A percentile compares a stretch with the other conserved stretches of the same genome.
These are phyloP conservation scores for Aspergillus taichungensis DNA, from an alignment of 495 filamentous ascomycete species.

Conservation along the genomic window DNA sequence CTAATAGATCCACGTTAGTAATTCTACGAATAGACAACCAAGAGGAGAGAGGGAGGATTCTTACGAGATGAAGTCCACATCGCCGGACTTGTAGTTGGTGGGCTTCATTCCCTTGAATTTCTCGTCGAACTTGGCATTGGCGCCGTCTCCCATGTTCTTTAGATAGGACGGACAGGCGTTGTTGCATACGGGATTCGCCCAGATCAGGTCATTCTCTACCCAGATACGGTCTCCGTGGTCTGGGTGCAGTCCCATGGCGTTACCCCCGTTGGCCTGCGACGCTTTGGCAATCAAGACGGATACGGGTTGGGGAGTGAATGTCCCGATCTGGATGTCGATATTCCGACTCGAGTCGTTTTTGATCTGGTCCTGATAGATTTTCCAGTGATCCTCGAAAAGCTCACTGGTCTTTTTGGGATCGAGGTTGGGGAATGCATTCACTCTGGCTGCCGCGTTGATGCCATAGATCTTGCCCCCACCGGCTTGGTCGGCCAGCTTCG, in stretches of 20 bases:
- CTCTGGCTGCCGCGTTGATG: constrained; percentile 3
- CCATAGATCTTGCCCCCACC: constrained; percentile 7
- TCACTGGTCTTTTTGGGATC: not conserved
- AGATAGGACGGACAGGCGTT: constrained; percentile 3
- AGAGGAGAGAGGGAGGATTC: not conserved
- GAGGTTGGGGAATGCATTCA: constrained; percentile 8
- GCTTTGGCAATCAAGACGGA: constrained; percentile 2
- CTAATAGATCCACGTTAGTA: not conserved
- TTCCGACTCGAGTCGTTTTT: not conserved
- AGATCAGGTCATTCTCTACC: constrained; percentile 9
- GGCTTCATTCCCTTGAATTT: not conserved
- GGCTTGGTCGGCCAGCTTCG: constrained; percentile 4
- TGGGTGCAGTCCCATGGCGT: constrained; percentile 5
- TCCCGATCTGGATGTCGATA: constrained; percentile 5
- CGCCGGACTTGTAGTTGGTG: constrained; percentile 3
- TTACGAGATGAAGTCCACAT: constrained; percentile 5
- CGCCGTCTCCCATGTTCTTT: constrained; percentile 1
- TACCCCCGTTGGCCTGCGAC: not conserved
- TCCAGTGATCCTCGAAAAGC: constrained; percentile 2
- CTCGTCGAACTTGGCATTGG: not conserved
- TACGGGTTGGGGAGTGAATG: constrained; percentile 6
- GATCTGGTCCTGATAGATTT: constrained; percentile 1
- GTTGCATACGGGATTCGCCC: constrained; percentile 3
- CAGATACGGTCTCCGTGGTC: constrained; percentile 7
- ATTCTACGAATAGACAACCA: not conserved